Evolutionary conservation across 495 filamentous ascomycete species (phyloP).

Genomic region (Aspergillus heteromorphus): DNA sequence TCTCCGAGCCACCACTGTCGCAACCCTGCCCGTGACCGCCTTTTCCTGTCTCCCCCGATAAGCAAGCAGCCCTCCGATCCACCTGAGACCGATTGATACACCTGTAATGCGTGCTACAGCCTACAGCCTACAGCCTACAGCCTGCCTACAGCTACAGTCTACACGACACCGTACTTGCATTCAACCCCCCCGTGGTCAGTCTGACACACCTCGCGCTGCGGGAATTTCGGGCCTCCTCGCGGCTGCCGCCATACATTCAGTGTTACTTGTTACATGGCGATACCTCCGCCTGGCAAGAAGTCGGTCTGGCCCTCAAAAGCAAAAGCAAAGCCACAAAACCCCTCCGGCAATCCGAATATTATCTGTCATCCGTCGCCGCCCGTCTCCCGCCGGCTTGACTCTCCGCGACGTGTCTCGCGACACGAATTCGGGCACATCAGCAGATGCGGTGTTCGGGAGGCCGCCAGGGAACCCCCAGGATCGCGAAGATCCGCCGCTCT

Average conservation of each 20-base stretch:
- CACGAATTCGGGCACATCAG: constrained; percentile 27
- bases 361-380: constrained; percentile 7
- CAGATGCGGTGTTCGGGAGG: constrained; percentile 77
- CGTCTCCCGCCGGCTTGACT: neutral
- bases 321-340: constrained; percentile 4
- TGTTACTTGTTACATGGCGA: no score
- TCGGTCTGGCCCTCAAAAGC: constrained; percentile 10
- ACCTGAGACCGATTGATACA: neutral
- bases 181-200: neutral
- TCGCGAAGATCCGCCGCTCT: constrained; percentile 81
- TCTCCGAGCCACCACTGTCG: neutral
- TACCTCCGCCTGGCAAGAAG: constrained; percentile 5
- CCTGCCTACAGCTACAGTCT: no score
- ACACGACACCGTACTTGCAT: neutral
- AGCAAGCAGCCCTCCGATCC: neutral
- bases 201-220: neutral
- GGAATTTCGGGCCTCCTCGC: constrained; percentile 1
- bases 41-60: neutral
- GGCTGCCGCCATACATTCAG: neutral
- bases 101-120: neutral
- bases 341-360: constrained; percentile 8
- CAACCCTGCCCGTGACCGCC: neutral
- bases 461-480: constrained; percentile 83
- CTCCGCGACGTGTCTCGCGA: constrained; percentile 6
- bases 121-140: no score